Percentiles rank a stretch among this genome's conserved stretches.
phyloP scores from a whole-genome alignment of 331 rosid genomes.

The Telfairia occidentalis region DNA sequence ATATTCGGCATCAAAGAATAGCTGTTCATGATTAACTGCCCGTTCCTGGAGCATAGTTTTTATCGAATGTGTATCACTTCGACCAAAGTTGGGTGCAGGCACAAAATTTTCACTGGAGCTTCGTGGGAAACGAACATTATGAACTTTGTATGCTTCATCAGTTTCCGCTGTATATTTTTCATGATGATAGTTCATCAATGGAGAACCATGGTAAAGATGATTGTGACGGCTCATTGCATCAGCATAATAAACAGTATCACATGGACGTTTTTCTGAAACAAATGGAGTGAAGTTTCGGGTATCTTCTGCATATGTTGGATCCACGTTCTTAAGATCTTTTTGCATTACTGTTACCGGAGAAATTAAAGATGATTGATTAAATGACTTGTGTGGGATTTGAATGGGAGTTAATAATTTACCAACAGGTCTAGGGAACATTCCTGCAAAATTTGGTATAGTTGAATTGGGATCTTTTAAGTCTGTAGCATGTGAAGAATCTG shows the following conservation, averaged over 20 bases:
- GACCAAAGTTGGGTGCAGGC: constrained; percentile 29
- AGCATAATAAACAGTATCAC: constrained; percentile 30
- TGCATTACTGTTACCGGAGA: constrained; percentile 32
- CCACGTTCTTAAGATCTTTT: constrained; percentile 31
- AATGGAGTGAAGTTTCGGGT: constrained; percentile 34
- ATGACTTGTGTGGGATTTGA: constrained; percentile 37
- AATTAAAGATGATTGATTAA: constrained; percentile 31
- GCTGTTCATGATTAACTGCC: constrained; percentile 26
- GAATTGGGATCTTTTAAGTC: constrained; percentile 43
- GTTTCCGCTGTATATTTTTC: constrained; percentile 28
- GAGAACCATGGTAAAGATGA: constrained; percentile 33
- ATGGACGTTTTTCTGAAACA: constrained; percentile 32
- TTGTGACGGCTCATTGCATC: constrained; percentile 34
- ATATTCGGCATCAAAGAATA: constrained; percentile 25
- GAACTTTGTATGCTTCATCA: constrained; percentile 26
- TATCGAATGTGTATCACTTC: constrained; percentile 15
- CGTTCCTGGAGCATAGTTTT: constrained; percentile 26
- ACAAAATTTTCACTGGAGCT: constrained; percentile 33
- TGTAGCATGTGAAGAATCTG: constrained; percentile 36
- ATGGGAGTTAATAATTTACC: constrained; percentile 35
- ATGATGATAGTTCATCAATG: constrained; percentile 30
- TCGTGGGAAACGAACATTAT: constrained; percentile 27
- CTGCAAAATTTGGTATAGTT: constrained; percentile 28
- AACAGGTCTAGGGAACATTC: constrained; percentile 28
- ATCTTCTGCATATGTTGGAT: constrained; percentile 26